Conservation (phyloP, 1,284 basidiomycete species). For the Entoloma clypeatum region DNA sequence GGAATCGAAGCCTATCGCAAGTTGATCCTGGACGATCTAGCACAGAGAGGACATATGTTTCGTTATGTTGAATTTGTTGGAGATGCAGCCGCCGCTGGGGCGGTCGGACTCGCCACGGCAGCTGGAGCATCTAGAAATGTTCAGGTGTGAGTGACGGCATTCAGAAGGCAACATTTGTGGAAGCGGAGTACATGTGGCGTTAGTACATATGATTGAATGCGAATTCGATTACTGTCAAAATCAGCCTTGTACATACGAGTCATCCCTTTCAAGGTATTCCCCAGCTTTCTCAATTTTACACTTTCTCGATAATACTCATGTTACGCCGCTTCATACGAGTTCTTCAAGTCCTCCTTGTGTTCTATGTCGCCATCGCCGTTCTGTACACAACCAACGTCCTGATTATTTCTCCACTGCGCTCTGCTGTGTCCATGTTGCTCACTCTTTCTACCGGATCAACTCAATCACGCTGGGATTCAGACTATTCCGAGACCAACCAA, state of each 20-base stretch:
- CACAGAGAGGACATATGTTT: conserved; percentile 55
- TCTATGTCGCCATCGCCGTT: conserved; percentile 34
- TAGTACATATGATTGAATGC: too few species aligned
- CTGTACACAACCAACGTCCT: conserved; percentile 36
- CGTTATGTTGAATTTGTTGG: conserved; percentile 59
- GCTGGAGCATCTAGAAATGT: conserved; percentile 6
- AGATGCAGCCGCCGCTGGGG: conserved; percentile 65
- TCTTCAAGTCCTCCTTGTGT: conserved; percentile 20
- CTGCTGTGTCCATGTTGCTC: conserved; percentile 20
- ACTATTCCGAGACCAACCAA: background rate
- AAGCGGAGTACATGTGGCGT: too few species aligned
- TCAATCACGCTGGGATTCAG: conserved; percentile 21
- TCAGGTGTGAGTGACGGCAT: conserved; percentile 1
- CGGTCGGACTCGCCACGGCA: conserved; percentile 42
- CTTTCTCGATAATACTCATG: too few species aligned
- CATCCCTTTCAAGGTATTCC: background rate
- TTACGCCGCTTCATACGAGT: conserved; percentile 10
- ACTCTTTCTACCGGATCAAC: conserved; percentile 16
- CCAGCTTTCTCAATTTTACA: background rate
- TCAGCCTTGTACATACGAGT: too few species aligned
- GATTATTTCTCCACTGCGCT: conserved; percentile 24
- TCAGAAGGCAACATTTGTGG: too few species aligned
- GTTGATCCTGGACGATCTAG: conserved; percentile 57
- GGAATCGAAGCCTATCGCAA: conserved; percentile 56
- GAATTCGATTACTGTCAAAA: too few species aligned